These are phyloP conservation scores for Paecilomyces niveus DNA, from an alignment of 2,329 filamentous ascomycete species.

Conservation along the genomic window DNA sequence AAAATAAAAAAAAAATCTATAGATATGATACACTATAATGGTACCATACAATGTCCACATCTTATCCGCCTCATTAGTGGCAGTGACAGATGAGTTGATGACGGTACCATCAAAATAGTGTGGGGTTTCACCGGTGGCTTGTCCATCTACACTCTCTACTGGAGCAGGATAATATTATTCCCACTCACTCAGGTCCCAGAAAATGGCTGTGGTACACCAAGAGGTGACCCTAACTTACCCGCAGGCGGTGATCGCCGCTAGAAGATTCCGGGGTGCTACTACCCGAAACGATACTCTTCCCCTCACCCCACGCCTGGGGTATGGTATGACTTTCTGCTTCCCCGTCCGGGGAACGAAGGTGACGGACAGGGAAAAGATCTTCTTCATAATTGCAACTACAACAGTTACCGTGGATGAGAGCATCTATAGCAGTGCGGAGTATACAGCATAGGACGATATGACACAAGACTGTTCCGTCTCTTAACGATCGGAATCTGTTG, in stretches of 20 bases:
- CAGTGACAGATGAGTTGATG: neutral
- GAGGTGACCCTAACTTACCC: neutral
- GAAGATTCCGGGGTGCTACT: neutral
- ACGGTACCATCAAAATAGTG: neutral
- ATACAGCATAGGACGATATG: neutral
- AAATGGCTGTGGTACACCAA: neutral
- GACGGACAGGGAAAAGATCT: neutral
- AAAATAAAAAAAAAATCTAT: no score
- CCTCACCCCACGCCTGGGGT: neutral
- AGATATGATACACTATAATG: no score
- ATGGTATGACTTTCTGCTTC: neutral
- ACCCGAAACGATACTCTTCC: neutral
- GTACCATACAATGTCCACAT: no score
- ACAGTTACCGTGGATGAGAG: no score
- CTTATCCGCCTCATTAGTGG: neutral
- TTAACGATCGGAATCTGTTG: neutral
- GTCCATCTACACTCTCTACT: neutral
- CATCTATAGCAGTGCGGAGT: no score
- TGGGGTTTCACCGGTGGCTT: neutral
- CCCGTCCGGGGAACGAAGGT: neutral
- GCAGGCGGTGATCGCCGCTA: neutral
- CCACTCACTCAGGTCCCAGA: neutral
- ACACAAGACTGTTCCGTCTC: neutral
- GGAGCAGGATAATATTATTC: neutral
- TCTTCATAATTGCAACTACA: neutral